Evolutionary conservation across 164 flowering plant genomes (phyloP).

Genomic region (Warburgia ugandensis): DNA sequence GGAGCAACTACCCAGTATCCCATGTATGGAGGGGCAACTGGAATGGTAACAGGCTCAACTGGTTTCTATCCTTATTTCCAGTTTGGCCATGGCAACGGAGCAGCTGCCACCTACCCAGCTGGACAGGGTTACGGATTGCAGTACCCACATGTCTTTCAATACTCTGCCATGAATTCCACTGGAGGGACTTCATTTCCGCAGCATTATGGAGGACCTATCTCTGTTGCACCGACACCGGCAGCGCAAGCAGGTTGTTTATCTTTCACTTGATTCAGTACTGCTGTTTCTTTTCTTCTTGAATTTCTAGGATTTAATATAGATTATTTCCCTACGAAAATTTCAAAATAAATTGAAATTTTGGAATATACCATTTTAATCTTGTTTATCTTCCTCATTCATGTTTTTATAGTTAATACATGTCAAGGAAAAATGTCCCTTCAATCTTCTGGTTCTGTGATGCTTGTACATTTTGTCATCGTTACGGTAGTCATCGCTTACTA

Average conservation of each 20-base stretch:
- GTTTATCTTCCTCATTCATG: no score
- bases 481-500: no score
- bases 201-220: slow-evolving; percentile 64
- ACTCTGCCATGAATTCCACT: slow-evolving; percentile 31
- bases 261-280: background rate
- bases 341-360: no score
- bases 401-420: no score
- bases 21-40: slow-evolving; percentile 55
- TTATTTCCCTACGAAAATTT: background rate
- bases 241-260: slow-evolving; percentile 54
- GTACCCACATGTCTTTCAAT: slow-evolving; percentile 30
- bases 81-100: slow-evolving; percentile 47
- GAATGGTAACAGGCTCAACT: slow-evolving; percentile 34
- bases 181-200: slow-evolving; percentile 27
- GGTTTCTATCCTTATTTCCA: slow-evolving; percentile 63
- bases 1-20: slow-evolving; percentile 63
- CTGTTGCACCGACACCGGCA: slow-evolving; percentile 60
- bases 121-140: slow-evolving; percentile 33
- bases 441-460: no score
- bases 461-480: no score
- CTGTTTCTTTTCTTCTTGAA: background rate
- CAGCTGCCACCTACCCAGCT: slow-evolving; percentile 30
- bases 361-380: no score
- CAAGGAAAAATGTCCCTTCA: no score
- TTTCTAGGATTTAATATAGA: background rate